Conservation (phyloP, 768 basidiomycete genomes). For the Hericium erinaceus region DNA sequence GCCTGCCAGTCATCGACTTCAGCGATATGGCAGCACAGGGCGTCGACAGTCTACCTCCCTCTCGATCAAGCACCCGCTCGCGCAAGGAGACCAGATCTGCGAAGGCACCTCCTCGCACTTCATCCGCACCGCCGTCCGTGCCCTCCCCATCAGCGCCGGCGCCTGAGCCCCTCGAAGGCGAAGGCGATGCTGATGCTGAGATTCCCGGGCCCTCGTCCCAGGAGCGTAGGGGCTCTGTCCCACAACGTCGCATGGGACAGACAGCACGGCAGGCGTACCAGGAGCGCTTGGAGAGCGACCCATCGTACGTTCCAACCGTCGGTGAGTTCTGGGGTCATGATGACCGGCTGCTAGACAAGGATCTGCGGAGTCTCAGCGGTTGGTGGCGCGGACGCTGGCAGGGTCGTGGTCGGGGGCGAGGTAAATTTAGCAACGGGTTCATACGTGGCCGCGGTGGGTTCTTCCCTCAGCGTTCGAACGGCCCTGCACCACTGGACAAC, state of each 20-base stretch:
- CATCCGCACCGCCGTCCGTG: slow-evolving; percentile 8
- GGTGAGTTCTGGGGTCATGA: slow-evolving; percentile 96
- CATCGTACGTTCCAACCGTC: slow-evolving; percentile 82
- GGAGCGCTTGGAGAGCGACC: slow-evolving; percentile 71
- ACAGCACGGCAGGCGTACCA: slow-evolving; percentile 82
- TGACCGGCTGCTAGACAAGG: slow-evolving; percentile 78
- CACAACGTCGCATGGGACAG: slow-evolving; percentile 36
- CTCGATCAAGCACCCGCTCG: slow-evolving; percentile 14
- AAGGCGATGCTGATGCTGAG: background rate
- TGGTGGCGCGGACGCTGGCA: slow-evolving; percentile 85
- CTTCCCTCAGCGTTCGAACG: slow-evolving; percentile 13
- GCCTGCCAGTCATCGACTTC: slow-evolving; percentile 77
- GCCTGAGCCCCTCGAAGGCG: slow-evolving; percentile 21
- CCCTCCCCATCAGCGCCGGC: slow-evolving; percentile 21
- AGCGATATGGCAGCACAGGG: slow-evolving; percentile 37
- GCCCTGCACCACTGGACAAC: slow-evolving; percentile 5
- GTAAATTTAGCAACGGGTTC: slow-evolving; percentile 19
- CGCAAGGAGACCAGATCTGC: slow-evolving; percentile 18
- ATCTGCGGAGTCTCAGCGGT: slow-evolving; percentile 69
- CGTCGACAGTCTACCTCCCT: background rate
- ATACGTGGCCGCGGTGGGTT: slow-evolving; percentile 52
- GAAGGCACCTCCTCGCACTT: slow-evolving; percentile 27
- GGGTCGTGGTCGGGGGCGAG: slow-evolving; percentile 56
- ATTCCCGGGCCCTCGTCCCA: background rate
- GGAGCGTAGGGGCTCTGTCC: slow-evolving; percentile 26